Evolutionary conservation across 2,329 filamentous ascomycete genomes (phyloP).

Genomic region (Aspergillus caelatus): DNA sequence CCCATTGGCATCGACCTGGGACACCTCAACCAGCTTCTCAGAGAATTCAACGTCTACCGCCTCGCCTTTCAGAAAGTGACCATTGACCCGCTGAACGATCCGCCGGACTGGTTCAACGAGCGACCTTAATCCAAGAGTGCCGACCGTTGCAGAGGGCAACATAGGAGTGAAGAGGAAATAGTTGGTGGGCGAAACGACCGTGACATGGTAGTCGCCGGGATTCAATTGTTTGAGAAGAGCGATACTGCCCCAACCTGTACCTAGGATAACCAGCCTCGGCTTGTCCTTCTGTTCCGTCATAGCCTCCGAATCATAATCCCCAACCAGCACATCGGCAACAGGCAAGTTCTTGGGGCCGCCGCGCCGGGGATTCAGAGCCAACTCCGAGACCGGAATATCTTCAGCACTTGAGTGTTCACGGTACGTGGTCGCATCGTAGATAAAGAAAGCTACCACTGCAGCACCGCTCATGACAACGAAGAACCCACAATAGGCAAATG

Average conservation of each 20-base stretch:
- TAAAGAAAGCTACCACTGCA: constrained; percentile 79
- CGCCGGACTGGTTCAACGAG: constrained; percentile 90
- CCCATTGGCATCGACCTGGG: constrained; percentile 70
- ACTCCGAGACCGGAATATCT: constrained; percentile 81
- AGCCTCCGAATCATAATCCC: constrained; percentile 78
- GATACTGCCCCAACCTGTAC: constrained; percentile 93
- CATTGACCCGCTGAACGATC: constrained; percentile 75
- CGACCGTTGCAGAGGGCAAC: constrained; percentile 94
- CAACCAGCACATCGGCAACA: constrained; percentile 82
- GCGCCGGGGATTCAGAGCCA: constrained; percentile 76
- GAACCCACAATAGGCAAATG: constrained; percentile 72
- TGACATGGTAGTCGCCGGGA: constrained; percentile 92
- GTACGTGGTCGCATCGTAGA: constrained; percentile 94
- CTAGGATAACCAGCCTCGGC: constrained; percentile 87
- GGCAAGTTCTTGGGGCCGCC: constrained; percentile 96
- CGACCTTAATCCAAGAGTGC: constrained; percentile 86
- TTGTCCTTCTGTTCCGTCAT: constrained; percentile 78
- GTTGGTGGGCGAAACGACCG: constrained; percentile 89
- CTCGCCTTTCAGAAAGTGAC: constrained; percentile 85
- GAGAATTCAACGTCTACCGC: constrained; percentile 92
- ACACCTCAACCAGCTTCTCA: constrained; percentile 85
- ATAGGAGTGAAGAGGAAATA: constrained; percentile 99
- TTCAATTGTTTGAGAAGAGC: constrained; percentile 87
- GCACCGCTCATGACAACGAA: constrained; percentile 71
- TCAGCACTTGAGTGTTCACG: constrained; percentile 65